These are phyloP conservation scores for Schizothecium vesticola DNA, from an alignment of 495 filamentous ascomycete genomes.

Conservation along the genomic window DNA sequence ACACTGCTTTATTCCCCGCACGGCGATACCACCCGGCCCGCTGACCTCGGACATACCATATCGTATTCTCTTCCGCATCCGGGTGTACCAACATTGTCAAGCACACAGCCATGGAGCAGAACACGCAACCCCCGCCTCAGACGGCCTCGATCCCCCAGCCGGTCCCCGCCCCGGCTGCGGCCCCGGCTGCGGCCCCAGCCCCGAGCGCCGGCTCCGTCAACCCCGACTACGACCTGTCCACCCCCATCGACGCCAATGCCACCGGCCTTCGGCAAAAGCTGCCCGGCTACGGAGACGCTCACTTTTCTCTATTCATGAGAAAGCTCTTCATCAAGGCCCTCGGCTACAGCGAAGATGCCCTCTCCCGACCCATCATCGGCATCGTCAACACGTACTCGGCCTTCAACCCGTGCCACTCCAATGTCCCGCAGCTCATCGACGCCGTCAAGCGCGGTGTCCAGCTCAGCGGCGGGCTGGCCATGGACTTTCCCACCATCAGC, in stretches of 20 bases:
- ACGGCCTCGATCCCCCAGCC: not conserved
- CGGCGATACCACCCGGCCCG: not conserved
- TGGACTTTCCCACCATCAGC: conserved; percentile 65
- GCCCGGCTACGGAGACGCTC: conserved; percentile 62
- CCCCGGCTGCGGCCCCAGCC: not conserved
- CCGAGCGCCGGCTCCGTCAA: not conserved
- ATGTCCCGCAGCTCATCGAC: conserved; percentile 62
- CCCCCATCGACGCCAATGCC: conserved; percentile 38
- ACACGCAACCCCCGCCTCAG: not conserved
- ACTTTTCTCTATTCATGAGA: conserved; percentile 64
- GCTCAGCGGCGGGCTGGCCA: conserved; percentile 53
- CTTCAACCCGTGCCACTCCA: conserved; percentile 66
- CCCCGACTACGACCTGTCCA: conserved; percentile 51
- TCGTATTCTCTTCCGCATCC: not conserved
- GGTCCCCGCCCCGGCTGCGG: not conserved
- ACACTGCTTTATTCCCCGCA: not conserved
- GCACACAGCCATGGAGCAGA: not conserved
- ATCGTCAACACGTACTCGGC: conserved; percentile 61
- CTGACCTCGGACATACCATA: not conserved
- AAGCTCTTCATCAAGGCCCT: conserved; percentile 68
- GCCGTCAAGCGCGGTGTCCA: conserved; percentile 59
- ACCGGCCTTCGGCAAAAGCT: conserved; percentile 55
- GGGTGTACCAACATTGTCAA: not conserved
- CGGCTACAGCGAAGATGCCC: conserved; percentile 61
- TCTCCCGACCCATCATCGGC: conserved; percentile 59